Evolutionary conservation across 331 rosid genomes (phyloP).

Genomic region (Malus hybrid): DNA sequence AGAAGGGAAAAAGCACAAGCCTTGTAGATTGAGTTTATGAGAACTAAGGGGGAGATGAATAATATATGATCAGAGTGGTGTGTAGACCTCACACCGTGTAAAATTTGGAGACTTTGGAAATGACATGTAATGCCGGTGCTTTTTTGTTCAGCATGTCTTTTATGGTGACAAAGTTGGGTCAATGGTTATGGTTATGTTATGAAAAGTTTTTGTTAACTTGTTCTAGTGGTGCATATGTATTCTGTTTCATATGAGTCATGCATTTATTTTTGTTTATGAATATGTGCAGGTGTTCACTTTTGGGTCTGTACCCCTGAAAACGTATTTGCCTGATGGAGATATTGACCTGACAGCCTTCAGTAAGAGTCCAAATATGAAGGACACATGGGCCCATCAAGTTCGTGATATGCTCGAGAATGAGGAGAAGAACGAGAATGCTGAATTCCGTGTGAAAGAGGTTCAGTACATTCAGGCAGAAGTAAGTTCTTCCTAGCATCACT

Average conservation of each 20-base stretch:
- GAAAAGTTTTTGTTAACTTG: conserved; percentile 6
- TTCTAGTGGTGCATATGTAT: not conserved
- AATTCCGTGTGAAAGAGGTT: conserved; percentile 91
- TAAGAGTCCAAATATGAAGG: conserved; percentile 73
- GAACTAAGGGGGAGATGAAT: not conserved
- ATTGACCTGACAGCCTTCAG: conserved; percentile 93
- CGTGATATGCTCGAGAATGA: conserved; percentile 84
- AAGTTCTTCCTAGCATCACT: conserved; percentile 22
- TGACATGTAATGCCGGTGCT: not conserved
- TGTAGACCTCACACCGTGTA: not conserved
- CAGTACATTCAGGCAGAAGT: conserved; percentile 99
- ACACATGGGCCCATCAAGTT: conserved; percentile 91
- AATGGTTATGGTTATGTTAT: conserved; percentile 1
- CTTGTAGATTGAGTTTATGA: not conserved
- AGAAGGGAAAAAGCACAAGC: not conserved
- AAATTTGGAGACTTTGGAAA: not conserved
- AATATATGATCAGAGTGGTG: not conserved
- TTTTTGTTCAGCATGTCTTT: not conserved
- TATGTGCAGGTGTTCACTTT: conserved; percentile 79
- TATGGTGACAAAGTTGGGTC: not conserved
- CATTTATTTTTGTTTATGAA: conserved; percentile 6
- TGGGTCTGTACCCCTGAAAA: conserved; percentile 98
- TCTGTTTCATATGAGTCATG: conserved; percentile 2
- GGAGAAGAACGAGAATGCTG: conserved; percentile 91
- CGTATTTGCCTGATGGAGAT: conserved; percentile 99